Evolutionary conservation across 106 monocot genomes (phyloP).

Genomic region (Phalaenopsis equestris): DNA sequence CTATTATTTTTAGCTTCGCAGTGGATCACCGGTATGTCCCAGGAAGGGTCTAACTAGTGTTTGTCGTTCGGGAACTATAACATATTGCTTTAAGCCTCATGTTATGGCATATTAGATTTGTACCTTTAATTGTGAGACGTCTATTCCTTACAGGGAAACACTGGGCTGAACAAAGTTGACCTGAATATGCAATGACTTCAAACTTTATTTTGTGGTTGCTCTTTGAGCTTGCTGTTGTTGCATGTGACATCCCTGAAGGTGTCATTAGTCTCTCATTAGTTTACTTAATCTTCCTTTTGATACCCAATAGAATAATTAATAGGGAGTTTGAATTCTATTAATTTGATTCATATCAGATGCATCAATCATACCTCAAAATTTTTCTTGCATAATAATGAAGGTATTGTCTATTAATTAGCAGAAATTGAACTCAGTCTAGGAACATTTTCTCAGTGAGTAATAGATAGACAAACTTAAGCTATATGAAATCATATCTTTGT

Average conservation of each 20-base stretch:
- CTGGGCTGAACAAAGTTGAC: slow-evolving; percentile 91
- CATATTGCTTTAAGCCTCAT: not conserved
- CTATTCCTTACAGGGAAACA: slow-evolving; percentile 59
- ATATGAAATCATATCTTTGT: not conserved
- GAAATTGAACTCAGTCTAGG: too few relatives aligned
- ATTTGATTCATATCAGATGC: not conserved
- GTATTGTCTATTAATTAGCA: too few relatives aligned
- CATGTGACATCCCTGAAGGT: slow-evolving; percentile 99
- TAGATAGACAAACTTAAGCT: not conserved
- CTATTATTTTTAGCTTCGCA: too few relatives aligned
- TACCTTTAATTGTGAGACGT: not conserved
- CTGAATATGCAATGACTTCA: slow-evolving; percentile 60
- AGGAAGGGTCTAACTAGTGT: slow-evolving; percentile 89
- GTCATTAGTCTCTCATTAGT: not conserved
- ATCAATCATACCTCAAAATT: not conserved
- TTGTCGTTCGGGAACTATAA: not conserved
- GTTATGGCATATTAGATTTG: not conserved
- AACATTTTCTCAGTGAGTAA: not conserved
- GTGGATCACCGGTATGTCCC: too few relatives aligned
- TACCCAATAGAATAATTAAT: not conserved
- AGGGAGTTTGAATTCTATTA: not conserved
- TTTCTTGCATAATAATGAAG: not conserved
- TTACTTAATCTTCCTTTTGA: not conserved
- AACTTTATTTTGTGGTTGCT: slow-evolving; percentile 82
- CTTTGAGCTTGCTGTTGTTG: slow-evolving; percentile 83